Evolutionary conservation across 2,329 filamentous ascomycete species (phyloP).

Genomic region (Calonectria ilicicola): DNA sequence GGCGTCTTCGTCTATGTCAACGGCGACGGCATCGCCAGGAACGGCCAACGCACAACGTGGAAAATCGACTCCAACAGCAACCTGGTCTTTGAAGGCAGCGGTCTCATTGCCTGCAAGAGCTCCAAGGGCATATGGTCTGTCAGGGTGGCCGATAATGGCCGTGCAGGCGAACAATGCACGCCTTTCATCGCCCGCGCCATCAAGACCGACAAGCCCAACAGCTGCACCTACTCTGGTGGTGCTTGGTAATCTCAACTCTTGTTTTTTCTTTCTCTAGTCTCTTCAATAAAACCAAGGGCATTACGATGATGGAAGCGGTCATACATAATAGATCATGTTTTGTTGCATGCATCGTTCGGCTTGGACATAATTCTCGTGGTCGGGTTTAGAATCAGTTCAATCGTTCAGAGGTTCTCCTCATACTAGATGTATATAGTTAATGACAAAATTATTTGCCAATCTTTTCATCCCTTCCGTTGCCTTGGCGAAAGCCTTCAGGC

Average conservation of each 20-base stretch:
- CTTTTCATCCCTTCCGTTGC: background rate
- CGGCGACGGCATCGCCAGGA: conserved; percentile 49
- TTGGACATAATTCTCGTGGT: background rate
- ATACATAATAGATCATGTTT: background rate
- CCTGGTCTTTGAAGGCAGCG: conserved; percentile 58
- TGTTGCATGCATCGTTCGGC: background rate
- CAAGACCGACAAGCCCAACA: conserved; percentile 44
- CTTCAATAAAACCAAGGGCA: background rate
- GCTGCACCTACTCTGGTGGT: conserved; percentile 51
- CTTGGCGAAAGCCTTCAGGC: no score
- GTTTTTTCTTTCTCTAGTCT: background rate
- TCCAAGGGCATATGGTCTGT: conserved; percentile 53
- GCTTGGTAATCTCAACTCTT: background rate
- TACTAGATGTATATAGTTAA: background rate
- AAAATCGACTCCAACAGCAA: conserved; percentile 54
- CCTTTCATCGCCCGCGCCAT: conserved; percentile 48
- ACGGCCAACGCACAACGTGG: conserved; percentile 62
- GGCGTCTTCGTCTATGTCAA: conserved; percentile 66
- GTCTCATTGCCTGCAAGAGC: conserved; percentile 66
- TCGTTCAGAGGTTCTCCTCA: background rate
- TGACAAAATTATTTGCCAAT: background rate
- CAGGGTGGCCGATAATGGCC: conserved; percentile 45
- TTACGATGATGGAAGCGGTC: background rate
- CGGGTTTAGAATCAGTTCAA: background rate
- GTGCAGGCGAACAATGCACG: conserved; percentile 54